These are phyloP conservation scores for Aspergillus quadrilineatus DNA, from an alignment of 2,329 filamentous ascomycete genomes.

Conservation along the genomic window DNA sequence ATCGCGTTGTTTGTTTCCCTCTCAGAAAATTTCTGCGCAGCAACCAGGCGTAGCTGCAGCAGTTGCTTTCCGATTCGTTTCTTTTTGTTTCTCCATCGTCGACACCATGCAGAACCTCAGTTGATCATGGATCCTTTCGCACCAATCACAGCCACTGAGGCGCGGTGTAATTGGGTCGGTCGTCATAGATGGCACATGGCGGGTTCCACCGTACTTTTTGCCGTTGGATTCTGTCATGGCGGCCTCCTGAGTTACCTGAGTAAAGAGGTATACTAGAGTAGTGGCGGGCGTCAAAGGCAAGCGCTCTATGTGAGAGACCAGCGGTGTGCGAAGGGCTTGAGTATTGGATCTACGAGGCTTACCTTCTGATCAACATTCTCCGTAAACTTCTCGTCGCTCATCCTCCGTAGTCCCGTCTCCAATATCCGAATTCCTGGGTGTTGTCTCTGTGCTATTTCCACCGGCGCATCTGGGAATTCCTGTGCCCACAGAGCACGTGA, in stretches of 20 bases:
- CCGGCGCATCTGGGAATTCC: background rate
- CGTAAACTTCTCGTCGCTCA: background rate
- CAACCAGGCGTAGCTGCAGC: slow-evolving; percentile 19
- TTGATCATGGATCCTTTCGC: slow-evolving; percentile 18
- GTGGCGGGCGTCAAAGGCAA: background rate
- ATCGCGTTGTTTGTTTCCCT: slow-evolving; percentile 11
- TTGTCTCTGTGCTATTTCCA: slow-evolving; percentile 1
- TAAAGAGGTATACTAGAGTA: slow-evolving; percentile 1
- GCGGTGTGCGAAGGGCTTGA: background rate
- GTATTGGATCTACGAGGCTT: background rate
- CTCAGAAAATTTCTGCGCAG: slow-evolving; percentile 18
- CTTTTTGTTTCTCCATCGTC: slow-evolving; percentile 18
- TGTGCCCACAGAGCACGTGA: slow-evolving; percentile 1
- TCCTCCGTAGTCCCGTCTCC: background rate
- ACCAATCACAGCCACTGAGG: slow-evolving; percentile 16
- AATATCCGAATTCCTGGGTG: slow-evolving; percentile 6
- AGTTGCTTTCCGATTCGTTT: slow-evolving; percentile 22
- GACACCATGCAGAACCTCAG: slow-evolving; percentile 26
- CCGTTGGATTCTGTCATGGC: slow-evolving; percentile 11
- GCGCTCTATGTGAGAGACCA: background rate
- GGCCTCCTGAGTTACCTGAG: background rate
- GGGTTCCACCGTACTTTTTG: slow-evolving; percentile 24
- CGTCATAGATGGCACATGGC: slow-evolving; percentile 27
- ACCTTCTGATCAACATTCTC: background rate
- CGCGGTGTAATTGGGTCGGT: slow-evolving; percentile 10